phyloP scores from a whole-genome alignment of 352 stramenopile genomes.

The Phytophthora tentaculata region DNA sequence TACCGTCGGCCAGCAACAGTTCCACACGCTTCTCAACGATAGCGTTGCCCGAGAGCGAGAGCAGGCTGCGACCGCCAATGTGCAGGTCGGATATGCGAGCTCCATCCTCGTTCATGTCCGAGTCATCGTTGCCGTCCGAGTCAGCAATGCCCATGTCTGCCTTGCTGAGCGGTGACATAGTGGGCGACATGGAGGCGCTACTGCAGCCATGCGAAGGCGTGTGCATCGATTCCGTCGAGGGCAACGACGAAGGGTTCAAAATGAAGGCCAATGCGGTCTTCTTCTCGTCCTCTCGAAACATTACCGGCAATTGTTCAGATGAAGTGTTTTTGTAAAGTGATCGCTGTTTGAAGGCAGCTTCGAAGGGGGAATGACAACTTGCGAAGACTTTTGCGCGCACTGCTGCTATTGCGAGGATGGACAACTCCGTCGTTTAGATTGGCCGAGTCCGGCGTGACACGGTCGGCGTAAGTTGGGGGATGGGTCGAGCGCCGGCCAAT shows the following conservation, averaged over 20 bases:
- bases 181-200: conserved; percentile 39
- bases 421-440: conserved; percentile 9
- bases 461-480: conserved; percentile 10
- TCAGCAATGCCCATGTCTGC: conserved; percentile 40
- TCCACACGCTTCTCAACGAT: conserved; percentile 66
- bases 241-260: conserved; percentile 56
- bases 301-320: neutral
- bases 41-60: conserved; percentile 55
- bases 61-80: conserved; percentile 59
- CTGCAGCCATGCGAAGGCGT: conserved; percentile 16
- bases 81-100: conserved; percentile 43
- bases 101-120: conserved; percentile 43
- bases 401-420: conserved; percentile 2
- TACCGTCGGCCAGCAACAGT: conserved; percentile 58
- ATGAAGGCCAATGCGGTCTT: conserved; percentile 78
- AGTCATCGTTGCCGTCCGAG: conserved; percentile 38
- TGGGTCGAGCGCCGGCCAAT: conserved; percentile 17
- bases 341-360: conserved; percentile 7
- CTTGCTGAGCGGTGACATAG: conserved; percentile 59
- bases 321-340: conserved; percentile 7
- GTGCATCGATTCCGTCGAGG: conserved; percentile 11
- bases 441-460: conserved; percentile 27
- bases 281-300: conserved; percentile 51
- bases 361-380: conserved; percentile 30
- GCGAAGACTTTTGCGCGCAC: neutral